phyloP scores from a whole-genome alignment of 2,329 filamentous ascomycete genomes.

The Phaeophleospora eucalypticola region DNA sequence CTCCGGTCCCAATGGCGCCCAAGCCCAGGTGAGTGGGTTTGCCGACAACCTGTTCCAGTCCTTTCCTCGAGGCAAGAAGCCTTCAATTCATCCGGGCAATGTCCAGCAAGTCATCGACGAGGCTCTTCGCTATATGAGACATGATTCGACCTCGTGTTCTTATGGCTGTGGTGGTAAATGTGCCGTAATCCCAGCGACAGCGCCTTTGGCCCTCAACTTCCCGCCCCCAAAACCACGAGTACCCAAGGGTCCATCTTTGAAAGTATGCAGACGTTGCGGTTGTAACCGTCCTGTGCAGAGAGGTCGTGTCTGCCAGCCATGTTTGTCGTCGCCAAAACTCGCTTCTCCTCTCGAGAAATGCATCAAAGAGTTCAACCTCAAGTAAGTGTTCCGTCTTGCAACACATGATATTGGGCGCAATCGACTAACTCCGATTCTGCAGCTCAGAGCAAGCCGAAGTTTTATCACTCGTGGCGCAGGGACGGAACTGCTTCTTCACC shows the following conservation, averaged over 20 bases:
- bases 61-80: conserved; percentile 9
- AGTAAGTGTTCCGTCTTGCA: background rate
- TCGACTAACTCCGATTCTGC: background rate
- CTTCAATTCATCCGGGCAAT: conserved; percentile 4
- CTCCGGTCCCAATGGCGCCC: conserved; percentile 4
- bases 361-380: background rate
- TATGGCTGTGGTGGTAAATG: conserved; percentile 10
- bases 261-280: background rate
- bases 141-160: background rate
- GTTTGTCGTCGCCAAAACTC: background rate
- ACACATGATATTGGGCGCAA: background rate
- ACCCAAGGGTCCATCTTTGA: background rate
- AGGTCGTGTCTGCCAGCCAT: background rate
- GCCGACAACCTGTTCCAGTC: conserved; percentile 4
- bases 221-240: no score
- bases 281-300: background rate
- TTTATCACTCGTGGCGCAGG: conserved; percentile 32
- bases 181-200: no score
- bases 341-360: background rate
- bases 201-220: no score
- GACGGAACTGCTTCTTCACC: conserved; percentile 60
- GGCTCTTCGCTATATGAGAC: conserved; percentile 13
- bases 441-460: conserved; percentile 7
- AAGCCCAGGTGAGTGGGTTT: conserved; percentile 10
- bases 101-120: conserved; percentile 2